Conservation (phyloP, 129 eudicot genomes). For the Centaurea solstitialis region DNA sequence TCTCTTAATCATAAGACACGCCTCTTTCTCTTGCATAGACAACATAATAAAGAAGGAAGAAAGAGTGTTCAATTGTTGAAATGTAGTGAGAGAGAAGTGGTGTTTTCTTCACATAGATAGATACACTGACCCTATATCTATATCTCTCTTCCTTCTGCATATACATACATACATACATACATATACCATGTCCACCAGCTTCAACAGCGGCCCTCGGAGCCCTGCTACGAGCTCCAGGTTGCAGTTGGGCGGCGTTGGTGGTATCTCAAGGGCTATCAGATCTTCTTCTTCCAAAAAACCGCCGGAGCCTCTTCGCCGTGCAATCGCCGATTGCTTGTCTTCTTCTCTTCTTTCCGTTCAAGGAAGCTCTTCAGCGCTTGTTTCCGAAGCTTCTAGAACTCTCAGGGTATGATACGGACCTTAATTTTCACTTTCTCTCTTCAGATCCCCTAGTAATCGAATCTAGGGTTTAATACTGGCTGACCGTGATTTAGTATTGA, state of each 20-base stretch:
- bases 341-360: constrained; percentile 57
- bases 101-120: constrained; percentile 25
- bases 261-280: constrained; percentile 66
- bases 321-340: constrained; percentile 89
- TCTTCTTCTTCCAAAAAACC: constrained; percentile 88
- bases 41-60: constrained; percentile 11
- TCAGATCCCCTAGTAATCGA: constrained; percentile 37
- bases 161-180: neutral
- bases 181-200: constrained; percentile 56
- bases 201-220: constrained; percentile 69
- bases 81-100: constrained; percentile 33
- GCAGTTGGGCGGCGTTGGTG: constrained; percentile 57
- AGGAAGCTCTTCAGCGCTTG: constrained; percentile 46
- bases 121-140: constrained; percentile 31
- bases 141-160: neutral
- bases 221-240: constrained; percentile 63
- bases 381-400: constrained; percentile 87
- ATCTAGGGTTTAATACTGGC: constrained; percentile 38
- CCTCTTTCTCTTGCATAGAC: constrained; percentile 18
- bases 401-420: constrained; percentile 59
- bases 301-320: constrained; percentile 98
- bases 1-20: constrained; percentile 17
- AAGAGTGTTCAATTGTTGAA: constrained; percentile 35
- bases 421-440: constrained; percentile 14
- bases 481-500: constrained; percentile 14